Evolutionary conservation across 1,139 yeast species (phyloP), one percentile per base, ranked within the genome.

Genomic region (Ashbya aceris): DNA sequence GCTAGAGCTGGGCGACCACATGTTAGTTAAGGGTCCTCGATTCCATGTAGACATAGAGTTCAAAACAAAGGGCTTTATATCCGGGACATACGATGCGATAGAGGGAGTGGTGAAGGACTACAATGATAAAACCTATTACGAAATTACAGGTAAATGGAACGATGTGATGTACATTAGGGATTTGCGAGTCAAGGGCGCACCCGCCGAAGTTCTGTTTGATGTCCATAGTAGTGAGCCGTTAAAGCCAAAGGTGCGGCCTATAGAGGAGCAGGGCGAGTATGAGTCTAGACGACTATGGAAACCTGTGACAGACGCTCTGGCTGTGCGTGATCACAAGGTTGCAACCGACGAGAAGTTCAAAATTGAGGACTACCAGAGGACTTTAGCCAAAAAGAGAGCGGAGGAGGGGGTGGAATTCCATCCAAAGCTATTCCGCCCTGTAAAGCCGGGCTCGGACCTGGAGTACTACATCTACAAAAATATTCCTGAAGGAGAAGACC

Each of bases 111-210:
- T 91, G 38, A 79, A 73, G 56, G 71, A 76, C 40, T 52, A 69
- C 5, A 66, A 69, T 4, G 76, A 76, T 8, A 77, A 83, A 52
- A 68, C 67, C 1, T 64, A 82, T 36, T 87, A 69, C 58, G 81
- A 77, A 49, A 71, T 91, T 31, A 56, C 81, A 5, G 98, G 98
- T 12, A 91, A 91, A 63, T 91, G 98, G 98, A 87, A 87, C 63
- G 96, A 81, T 45, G 69, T 79, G 2, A 81, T 91, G 76, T 75
- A 80, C 44, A 76, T 87, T 45, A 80, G 76, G 54, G 70, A 80
- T 51, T 48, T 69, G 35, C 53, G 51, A 34, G 63, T 67, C 36
- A 72, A 77, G 1, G 73, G 73, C 11, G 56, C 67, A 26, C 54
- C 60, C 26, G 58, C 67, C 43, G 76, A 74, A 50, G 51, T 61